These are phyloP conservation scores for Apiotrichum veenhuisii DNA, from an alignment of 1,284 basidiomycete species.

Conservation along the genomic window DNA sequence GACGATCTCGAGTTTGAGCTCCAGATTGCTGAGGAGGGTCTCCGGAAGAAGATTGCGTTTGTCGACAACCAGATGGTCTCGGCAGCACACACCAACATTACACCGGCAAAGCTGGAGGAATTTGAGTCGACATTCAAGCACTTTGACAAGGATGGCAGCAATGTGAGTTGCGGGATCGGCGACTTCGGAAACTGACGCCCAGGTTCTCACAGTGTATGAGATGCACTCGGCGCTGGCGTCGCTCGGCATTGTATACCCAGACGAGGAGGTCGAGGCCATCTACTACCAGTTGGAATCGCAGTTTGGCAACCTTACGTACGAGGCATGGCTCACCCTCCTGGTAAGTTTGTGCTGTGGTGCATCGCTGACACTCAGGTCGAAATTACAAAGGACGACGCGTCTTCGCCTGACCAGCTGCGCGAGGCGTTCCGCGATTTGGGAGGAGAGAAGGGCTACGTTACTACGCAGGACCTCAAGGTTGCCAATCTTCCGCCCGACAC, in stretches of 20 bases:
- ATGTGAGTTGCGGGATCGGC: conserved; percentile 45
- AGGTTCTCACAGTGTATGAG: conserved; percentile 74
- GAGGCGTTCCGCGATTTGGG: conserved; percentile 92
- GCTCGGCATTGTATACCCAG: conserved; percentile 88
- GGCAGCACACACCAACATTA: conserved; percentile 55
- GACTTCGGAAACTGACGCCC: conserved; percentile 21
- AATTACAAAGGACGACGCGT: conserved; percentile 87
- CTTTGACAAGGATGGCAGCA: conserved; percentile 89
- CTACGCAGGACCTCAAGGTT: conserved; percentile 84
- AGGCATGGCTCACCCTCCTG: conserved; percentile 91
- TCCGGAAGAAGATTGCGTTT: conserved; percentile 86
- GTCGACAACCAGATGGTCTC: conserved; percentile 95
- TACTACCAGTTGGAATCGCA: conserved; percentile 76
- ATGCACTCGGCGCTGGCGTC: conserved; percentile 90
- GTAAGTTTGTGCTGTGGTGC: conserved; percentile 34
- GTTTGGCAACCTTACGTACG: conserved; percentile 86
- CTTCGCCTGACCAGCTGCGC: conserved; percentile 83
- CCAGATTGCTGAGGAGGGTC: conserved; percentile 71
- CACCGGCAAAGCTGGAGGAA: conserved; percentile 92
- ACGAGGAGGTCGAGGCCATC: conserved; percentile 81
- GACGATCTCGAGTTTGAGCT: conserved; percentile 91
- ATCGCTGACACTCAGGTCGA: conserved; percentile 61
- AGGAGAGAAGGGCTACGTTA: conserved; percentile 80
- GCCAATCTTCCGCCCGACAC: conserved; percentile 76
- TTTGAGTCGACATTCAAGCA: conserved; percentile 97